These are phyloP conservation scores for Penicillium digitatum DNA, from an alignment of 2,329 filamentous ascomycete genomes.

Conservation along the genomic window DNA sequence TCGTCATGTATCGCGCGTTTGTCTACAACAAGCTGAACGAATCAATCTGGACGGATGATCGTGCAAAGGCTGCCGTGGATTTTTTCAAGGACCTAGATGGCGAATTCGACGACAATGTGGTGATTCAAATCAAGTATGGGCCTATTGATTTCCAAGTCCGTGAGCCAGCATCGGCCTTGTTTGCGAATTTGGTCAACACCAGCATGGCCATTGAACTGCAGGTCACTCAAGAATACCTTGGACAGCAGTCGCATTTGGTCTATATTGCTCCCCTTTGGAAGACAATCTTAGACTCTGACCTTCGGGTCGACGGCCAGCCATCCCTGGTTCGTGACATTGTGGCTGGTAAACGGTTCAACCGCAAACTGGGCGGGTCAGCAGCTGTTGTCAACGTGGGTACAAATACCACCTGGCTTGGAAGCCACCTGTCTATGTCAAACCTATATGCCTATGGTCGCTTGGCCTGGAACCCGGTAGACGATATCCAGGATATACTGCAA, in stretches of 20 bases:
- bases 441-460: conserved; percentile 65
- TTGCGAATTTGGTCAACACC: conserved; percentile 50
- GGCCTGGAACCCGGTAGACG: conserved; percentile 58
- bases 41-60: conserved; percentile 61
- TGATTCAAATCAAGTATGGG: conserved; percentile 70
- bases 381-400: conserved; percentile 65
- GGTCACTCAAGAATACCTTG: conserved; percentile 66
- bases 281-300: conserved; percentile 63
- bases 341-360: conserved; percentile 56
- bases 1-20: conserved; percentile 69
- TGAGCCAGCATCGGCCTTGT: conserved; percentile 63
- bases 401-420: conserved; percentile 65
- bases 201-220: conserved; percentile 60
- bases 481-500: conserved; percentile 51
- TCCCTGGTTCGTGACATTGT: conserved; percentile 60
- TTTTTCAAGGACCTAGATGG: conserved; percentile 63
- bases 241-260: conserved; percentile 65
- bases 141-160: conserved; percentile 72
- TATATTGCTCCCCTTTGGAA: conserved; percentile 68
- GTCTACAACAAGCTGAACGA: conserved; percentile 62
- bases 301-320: conserved; percentile 55
- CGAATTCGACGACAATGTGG: conserved; percentile 65
- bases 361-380: conserved; percentile 58
- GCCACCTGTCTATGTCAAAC: conserved; percentile 67
- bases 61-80: conserved; percentile 66